These are phyloP conservation scores for Trametes polyzona DNA, from an alignment of 1,284 basidiomycete genomes.

Conservation along the genomic window DNA sequence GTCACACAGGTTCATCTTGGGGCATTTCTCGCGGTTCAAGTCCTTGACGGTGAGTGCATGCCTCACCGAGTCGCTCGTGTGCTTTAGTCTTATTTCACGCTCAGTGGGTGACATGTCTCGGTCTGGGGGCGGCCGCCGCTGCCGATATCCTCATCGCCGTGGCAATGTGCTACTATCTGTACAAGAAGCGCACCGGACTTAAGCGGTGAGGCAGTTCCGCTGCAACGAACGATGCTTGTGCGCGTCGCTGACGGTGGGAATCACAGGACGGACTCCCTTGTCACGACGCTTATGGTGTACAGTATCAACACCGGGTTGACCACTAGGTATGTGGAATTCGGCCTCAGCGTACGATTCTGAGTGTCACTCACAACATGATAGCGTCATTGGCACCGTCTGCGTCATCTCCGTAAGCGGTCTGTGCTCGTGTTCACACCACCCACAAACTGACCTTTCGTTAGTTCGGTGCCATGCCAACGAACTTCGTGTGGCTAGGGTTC, in stretches of 20 bases:
- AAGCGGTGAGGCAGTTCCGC: conserved; percentile 24
- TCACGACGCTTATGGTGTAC: conserved; percentile 37
- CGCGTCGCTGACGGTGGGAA: neutral
- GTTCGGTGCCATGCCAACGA: conserved; percentile 37
- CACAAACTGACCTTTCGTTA: conserved; percentile 6
- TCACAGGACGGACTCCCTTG: conserved; percentile 36
- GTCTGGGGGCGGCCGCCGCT: conserved; percentile 35
- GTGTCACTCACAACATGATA: neutral
- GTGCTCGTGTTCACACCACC: neutral
- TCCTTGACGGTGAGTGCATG: conserved; percentile 27
- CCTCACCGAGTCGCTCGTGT: neutral
- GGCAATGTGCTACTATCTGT: conserved; percentile 36
- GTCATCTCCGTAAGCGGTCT: conserved; percentile 26
- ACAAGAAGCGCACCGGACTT: conserved; percentile 36
- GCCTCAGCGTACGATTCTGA: neutral
- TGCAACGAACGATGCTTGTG: neutral
- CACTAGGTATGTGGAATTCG: conserved; percentile 29
- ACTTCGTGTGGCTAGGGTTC: conserved; percentile 37
- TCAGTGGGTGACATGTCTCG: conserved; percentile 38
- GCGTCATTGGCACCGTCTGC: conserved; percentile 34
- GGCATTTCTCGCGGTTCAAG: conserved; percentile 31
- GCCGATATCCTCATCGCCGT: conserved; percentile 36
- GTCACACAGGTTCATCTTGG: conserved; percentile 29
- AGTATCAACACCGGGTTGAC: conserved; percentile 38
- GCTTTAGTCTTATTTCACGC: neutral